A percentile compares a stretch with the other conserved stretches of the same genome.
Evolutionary conservation across 2,329 filamentous ascomycete species (phyloP).

Genomic region (Talaromyces sp.): DNA sequence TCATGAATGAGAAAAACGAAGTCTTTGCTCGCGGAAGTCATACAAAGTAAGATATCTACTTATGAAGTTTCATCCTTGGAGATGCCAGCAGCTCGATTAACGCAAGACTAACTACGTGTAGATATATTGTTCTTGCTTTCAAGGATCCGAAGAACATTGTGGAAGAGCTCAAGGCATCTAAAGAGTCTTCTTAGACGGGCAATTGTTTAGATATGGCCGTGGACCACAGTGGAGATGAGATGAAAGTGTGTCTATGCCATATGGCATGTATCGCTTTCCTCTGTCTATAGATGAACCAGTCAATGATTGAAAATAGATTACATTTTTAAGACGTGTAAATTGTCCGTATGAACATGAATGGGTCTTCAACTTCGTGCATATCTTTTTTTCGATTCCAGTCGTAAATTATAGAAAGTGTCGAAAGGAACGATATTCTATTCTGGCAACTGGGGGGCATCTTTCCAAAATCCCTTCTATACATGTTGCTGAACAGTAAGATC

Average conservation of each 20-base stretch:
- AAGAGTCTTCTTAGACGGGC: not conserved
- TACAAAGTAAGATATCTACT: constrained; percentile 54
- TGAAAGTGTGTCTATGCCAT: no score
- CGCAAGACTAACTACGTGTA: constrained; percentile 19
- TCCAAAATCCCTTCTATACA: not conserved
- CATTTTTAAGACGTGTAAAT: not conserved
- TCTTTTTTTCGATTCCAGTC: not conserved
- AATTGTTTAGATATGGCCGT: not conserved
- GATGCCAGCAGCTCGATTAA: not conserved
- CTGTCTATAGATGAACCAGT: not conserved
- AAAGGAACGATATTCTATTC: not conserved
- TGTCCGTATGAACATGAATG: not conserved
- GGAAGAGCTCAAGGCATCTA: constrained; percentile 48
- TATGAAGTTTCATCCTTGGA: not conserved
- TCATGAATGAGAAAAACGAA: constrained; percentile 55
- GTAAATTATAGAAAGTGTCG: not conserved
- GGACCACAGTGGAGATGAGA: no score
- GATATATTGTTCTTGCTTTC: constrained; percentile 56
- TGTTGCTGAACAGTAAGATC: constrained; percentile 17
- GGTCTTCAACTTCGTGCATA: no score
- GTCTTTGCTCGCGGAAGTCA: constrained; percentile 62
- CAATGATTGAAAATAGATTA: not conserved
- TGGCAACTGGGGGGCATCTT: not conserved
- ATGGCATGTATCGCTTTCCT: not conserved
- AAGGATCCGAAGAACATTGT: constrained; percentile 59